Evolutionary conservation across 306 rosid genomes (phyloP).

Genomic region (Hippophae rhamnoides): DNA sequence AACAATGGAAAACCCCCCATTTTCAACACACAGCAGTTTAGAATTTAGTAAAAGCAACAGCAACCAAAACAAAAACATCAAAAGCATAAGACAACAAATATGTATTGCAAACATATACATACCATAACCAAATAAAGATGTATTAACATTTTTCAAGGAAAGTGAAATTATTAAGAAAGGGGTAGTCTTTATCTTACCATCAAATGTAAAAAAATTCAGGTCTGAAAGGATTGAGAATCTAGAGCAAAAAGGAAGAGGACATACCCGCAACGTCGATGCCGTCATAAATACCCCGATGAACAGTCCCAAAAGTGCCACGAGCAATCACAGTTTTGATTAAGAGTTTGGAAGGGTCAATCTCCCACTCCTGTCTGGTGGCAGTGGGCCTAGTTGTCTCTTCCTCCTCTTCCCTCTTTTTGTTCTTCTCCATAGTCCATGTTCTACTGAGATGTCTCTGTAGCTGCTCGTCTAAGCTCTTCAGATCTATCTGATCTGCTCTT

Average conservation of each 20-base stretch:
- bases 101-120: too few species aligned
- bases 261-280: slow-evolving; percentile 85
- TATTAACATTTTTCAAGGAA: too few species aligned
- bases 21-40: too few species aligned
- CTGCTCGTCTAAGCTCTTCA: slow-evolving; percentile 93
- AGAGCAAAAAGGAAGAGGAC: neutral
- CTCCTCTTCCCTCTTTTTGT: slow-evolving; percentile 34
- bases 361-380: slow-evolving; percentile 65
- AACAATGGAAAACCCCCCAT: too few species aligned
- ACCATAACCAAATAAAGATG: too few species aligned
- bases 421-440: slow-evolving; percentile 72
- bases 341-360: slow-evolving; percentile 84
- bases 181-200: neutral
- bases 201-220: neutral
- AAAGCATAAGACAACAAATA: too few species aligned
- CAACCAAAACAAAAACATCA: too few species aligned
- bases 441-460: slow-evolving; percentile 76
- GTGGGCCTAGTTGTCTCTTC: slow-evolving; percentile 21
- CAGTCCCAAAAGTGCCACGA: slow-evolving; percentile 88
- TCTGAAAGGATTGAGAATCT: neutral
- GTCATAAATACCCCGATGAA: slow-evolving; percentile 89
- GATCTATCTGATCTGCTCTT: slow-evolving; percentile 98
- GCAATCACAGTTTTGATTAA: slow-evolving; percentile 72
- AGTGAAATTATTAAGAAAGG: neutral
- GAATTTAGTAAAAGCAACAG: too few species aligned